A percentile compares a stretch with the other conserved stretches of the same genome.
phyloP scores from a whole-genome alignment of 768 basidiomycete species.

The Sistotremastrum niveocremeum region DNA sequence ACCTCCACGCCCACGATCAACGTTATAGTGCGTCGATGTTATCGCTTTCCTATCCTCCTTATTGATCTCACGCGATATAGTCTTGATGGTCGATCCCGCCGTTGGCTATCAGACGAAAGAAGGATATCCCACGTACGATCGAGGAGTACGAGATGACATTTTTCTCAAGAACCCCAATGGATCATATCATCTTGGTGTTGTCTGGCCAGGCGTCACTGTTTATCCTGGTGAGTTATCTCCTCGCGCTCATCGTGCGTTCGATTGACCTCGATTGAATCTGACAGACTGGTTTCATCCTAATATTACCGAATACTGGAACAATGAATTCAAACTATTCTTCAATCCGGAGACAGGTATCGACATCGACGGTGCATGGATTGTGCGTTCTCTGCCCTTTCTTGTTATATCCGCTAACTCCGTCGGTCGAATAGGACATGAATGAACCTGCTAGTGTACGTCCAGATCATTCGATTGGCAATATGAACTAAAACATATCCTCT shows the following conservation, averaged over 20 bases:
- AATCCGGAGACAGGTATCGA: slow-evolving; percentile 38
- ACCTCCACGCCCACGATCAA: slow-evolving; percentile 48
- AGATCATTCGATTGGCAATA: neutral
- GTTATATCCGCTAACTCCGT: neutral
- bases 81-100: slow-evolving; percentile 66
- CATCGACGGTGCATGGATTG: slow-evolving; percentile 60
- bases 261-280: neutral
- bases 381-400: slow-evolving; percentile 8
- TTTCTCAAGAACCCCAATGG: slow-evolving; percentile 55
- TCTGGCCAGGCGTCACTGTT: slow-evolving; percentile 53
- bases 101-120: slow-evolving; percentile 36
- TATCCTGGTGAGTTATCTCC: slow-evolving; percentile 30
- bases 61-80: slow-evolving; percentile 17
- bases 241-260: neutral
- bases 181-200: slow-evolving; percentile 36
- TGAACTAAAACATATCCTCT: neutral
- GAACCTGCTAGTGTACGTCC: slow-evolving; percentile 48
- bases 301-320: slow-evolving; percentile 44
- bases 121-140: slow-evolving; percentile 39
- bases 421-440: slow-evolving; percentile 38
- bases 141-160: slow-evolving; percentile 37
- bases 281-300: slow-evolving; percentile 50
- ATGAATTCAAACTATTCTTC: slow-evolving; percentile 46
- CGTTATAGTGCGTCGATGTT: slow-evolving; percentile 31
- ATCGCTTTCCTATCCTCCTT: neutral